Base-by-base conservation (phyloP, 805 yeast genomes). In the Scheffersomyces coipomensis region DNA sequence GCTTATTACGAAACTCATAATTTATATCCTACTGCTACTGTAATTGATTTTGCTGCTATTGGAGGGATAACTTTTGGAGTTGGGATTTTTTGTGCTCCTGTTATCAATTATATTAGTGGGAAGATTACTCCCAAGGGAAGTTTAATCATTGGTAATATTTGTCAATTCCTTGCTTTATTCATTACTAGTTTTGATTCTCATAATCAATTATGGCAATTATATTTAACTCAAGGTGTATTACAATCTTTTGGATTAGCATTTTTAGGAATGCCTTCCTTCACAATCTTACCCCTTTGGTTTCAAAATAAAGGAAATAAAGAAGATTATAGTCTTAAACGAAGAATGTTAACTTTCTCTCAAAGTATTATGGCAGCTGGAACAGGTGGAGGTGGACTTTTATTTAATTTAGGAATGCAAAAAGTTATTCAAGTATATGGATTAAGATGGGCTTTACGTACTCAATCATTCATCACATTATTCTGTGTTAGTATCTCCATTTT, bases 1-100 rank as follows among this genome's bases (percentile, higher is more conserved):
- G 70, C 81, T 1, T 71, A 68, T 45, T 82, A 79, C 49, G 45
- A 81, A 19, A 67, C 71, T 31, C 51, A 69, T 35, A 55, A 71
- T 31, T 56, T 65, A 0, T 80, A 78, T 44, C 59, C 64, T 0
- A 83, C 79, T 2, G 79, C 81, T 0, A 54, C 70, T 1, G 69
- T 70, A 34, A 59, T 72, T 39, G 82, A 79, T 40, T 83, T 72
- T 55, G 85, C 86, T 2, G 56, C 76, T 29, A 70, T 83, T 39
- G 85, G 87, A 0, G 88, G 88, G 1, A 49, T 83, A 7, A 68
- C 81, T 0, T 76, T 81, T 31, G 78, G 78, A 5, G 44, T 69
- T 1, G 80, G 79, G 1, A 46, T 74, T 17, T 39, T 56, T 1
- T 53, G 76, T 39, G 65, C 84, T 33, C 81, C 81, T 0, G 19